Conservation (phyloP, 129 eudicot species). For the Scalesia atractyloides region DNA sequence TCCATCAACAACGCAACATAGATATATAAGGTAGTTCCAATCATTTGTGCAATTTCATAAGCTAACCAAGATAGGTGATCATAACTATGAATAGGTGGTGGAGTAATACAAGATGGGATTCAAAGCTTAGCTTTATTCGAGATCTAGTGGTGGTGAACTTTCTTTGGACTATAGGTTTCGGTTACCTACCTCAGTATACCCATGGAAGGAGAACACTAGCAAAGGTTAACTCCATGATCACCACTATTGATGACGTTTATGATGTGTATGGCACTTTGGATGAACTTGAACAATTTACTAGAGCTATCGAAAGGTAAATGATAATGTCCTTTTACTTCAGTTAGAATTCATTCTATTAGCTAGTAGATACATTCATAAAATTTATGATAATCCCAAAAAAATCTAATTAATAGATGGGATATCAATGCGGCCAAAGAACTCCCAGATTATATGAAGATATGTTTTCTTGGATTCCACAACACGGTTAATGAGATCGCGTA, state of each 20-base stretch:
- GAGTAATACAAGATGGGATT: neutral
- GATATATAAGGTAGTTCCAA: no score
- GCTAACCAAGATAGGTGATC: no score
- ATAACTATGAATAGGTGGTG: neutral
- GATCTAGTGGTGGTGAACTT: neutral
- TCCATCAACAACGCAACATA: no score
- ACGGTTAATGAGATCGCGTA: neutral
- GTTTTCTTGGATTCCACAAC: constrained; percentile 10
- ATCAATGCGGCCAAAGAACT: neutral
- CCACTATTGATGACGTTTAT: neutral
- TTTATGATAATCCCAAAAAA: neutral
- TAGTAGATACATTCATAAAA: no score
- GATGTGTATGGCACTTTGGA: neutral
- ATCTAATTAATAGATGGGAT: neutral
- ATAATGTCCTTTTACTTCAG: neutral
- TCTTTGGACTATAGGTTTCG: neutral
- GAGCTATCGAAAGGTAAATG: neutral
- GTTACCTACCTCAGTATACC: constrained; percentile 4
- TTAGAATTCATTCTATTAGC: neutral
- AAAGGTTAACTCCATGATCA: neutral
- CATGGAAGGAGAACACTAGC: neutral
- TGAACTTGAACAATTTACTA: neutral
- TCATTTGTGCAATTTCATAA: no score
- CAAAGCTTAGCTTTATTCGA: neutral
- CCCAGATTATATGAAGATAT: constrained; percentile 15